phyloP scores from a whole-genome alignment of 345 rosid genomes.

The Aquilaria sinensis region DNA sequence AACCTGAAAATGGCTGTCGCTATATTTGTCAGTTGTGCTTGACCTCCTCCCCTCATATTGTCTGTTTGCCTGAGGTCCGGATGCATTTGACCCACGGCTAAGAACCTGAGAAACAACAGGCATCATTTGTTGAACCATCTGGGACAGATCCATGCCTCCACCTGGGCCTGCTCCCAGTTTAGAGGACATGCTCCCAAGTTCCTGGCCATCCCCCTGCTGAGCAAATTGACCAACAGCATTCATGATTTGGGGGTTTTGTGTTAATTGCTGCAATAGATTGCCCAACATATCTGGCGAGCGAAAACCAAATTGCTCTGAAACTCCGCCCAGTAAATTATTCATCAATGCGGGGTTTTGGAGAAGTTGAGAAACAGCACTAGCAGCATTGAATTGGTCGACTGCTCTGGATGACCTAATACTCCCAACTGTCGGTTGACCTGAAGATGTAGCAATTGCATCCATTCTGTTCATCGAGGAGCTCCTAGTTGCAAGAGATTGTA shows the following conservation, averaged over 20 bases:
- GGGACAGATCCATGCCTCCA: conserved; percentile 68
- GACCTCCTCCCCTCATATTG: conserved; percentile 20
- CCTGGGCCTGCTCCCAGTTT: conserved; percentile 53
- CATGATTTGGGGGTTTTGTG: conserved; percentile 83
- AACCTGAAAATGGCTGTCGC: conserved; percentile 44
- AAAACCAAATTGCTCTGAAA: conserved; percentile 68
- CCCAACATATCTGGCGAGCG: conserved; percentile 79
- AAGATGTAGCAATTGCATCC: conserved; percentile 12
- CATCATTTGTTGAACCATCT: conserved; percentile 94
- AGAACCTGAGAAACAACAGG: conserved; percentile 88
- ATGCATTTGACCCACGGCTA: conserved; percentile 29
- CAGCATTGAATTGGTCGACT: conserved; percentile 39
- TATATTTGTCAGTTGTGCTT: conserved; percentile 17
- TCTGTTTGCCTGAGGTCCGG: conserved; percentile 25
- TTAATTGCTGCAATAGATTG: conserved; percentile 79
- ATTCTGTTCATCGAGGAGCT: conserved; percentile 24
- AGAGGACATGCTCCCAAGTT: conserved; percentile 63
- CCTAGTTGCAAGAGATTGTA: conserved; percentile 57
- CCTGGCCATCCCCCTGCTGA: conserved; percentile 75
- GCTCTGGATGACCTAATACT: conserved; percentile 25
- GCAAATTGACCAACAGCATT: conserved; percentile 80
- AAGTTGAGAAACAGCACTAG: conserved; percentile 64
- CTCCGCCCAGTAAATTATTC: conserved; percentile 61
- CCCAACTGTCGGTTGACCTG: conserved; percentile 14
- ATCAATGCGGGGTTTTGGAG: conserved; percentile 51